Evolutionary conservation across 169 alveolate species (phyloP), one percentile per base, ranked within the genome.

Genomic region (Amoebophrya sp.): DNA sequence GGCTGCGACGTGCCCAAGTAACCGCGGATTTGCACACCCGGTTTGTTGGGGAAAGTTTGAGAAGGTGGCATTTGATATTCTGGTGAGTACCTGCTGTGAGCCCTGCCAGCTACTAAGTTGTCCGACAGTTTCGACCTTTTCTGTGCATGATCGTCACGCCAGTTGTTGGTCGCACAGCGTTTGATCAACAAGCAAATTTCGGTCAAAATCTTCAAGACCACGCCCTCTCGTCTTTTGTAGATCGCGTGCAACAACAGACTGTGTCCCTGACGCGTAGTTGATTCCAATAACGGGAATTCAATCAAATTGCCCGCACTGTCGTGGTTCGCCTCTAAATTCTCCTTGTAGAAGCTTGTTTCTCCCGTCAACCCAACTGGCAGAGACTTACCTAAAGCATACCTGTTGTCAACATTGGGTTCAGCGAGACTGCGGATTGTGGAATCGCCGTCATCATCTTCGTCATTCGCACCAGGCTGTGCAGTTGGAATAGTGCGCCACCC

Each of bases 401-500:
- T n/a, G n/a, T n/a, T n/a, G n/a, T n/a, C n/a, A n/a, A n/a, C n/a
- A n/a, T n/a, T n/a, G n/a, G n/a, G n/a, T n/a, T n/a, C n/a, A n/a
- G n/a, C n/a, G n/a, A n/a, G n/a, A n/a, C n/a, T n/a, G n/a, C n/a
- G n/a, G n/a, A n/a, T n/a, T n/a, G n/a, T n/a, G n/a, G n/a, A n/a
- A n/a, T n/a, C n/a, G n/a, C n/a, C n/a, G n/a, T n/a, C n/a, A n/a
- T n/a, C n/a, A n/a, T n/a, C n/a, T n/a, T n/a, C n/a, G n/a, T n/a
- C n/a, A n/a, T n/a, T n/a, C n/a, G n/a, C n/a, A n/a, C n/a, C 83
- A 29, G 83, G 83, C 10, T 29, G 83, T 6, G 39, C n/a, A 10
- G 83, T 65, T 36, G 83, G 36, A 26, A 65, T 65, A 6, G 83
- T 65, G 83, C 83, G 83, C 83, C 83, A 65, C 83, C 83, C 83